Percentiles rank a stretch among this genome's conserved stretches.
These are phyloP conservation scores for Gastrolobium bilobum DNA, from an alignment of 306 rosid genomes.

Conservation along the genomic window DNA sequence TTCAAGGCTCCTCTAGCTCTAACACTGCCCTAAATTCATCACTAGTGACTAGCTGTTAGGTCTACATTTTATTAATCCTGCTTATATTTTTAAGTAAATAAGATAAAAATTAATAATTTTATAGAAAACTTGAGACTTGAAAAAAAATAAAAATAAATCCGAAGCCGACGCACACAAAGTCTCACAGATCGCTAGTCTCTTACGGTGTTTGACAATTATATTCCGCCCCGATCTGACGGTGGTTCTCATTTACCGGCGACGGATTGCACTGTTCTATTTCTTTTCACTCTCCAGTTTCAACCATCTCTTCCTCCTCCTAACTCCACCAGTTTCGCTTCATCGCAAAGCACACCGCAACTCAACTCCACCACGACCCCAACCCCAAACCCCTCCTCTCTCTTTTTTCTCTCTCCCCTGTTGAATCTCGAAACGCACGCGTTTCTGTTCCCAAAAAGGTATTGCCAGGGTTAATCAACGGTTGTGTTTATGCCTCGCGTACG, in stretches of 20 bases:
- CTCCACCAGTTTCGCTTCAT: not conserved
- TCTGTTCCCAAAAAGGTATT: not conserved
- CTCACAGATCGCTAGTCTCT: not conserved
- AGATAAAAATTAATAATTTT: too few relatives aligned
- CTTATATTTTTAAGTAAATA: too few relatives aligned
- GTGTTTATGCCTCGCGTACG: conserved; percentile 40
- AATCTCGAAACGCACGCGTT: not conserved
- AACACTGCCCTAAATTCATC: too few relatives aligned
- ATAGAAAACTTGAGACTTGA: too few relatives aligned
- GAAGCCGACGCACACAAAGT: too few relatives aligned
- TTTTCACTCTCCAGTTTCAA: not conserved
- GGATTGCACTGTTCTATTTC: not conserved
- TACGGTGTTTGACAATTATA: not conserved
- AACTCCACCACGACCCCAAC: not conserved
- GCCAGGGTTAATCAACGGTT: not conserved
- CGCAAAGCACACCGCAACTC: not conserved
- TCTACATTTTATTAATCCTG: too few relatives aligned
- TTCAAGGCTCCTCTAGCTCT: too few relatives aligned
- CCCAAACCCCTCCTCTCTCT: not conserved
- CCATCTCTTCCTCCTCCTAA: not conserved
- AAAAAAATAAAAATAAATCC: too few relatives aligned
- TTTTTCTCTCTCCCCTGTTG: not conserved
- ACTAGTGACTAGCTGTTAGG: too few relatives aligned
- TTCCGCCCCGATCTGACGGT: not conserved
- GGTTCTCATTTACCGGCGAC: not conserved